These are phyloP conservation scores for Agastache rugosa DNA, from an alignment of 257 asterid species.

Conservation along the genomic window DNA sequence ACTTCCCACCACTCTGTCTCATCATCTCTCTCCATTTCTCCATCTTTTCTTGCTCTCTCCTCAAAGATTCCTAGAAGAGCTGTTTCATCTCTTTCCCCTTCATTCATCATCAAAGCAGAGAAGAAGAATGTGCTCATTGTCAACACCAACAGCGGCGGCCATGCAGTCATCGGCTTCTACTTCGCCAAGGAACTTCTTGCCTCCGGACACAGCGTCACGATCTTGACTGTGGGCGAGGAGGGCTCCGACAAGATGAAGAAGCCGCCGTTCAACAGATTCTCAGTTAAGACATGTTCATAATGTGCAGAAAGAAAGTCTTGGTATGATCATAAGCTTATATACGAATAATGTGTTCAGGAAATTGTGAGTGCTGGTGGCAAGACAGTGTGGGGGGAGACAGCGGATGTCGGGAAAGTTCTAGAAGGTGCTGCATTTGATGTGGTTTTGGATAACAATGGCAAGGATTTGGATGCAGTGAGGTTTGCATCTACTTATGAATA, in stretches of 20 bases:
- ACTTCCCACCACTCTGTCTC: slow-evolving; percentile 48
- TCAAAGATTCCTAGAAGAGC: slow-evolving; percentile 39
- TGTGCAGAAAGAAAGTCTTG: neutral
- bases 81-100: slow-evolving; percentile 28
- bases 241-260: slow-evolving; percentile 97
- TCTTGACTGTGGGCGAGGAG: slow-evolving; percentile 89
- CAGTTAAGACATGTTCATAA: slow-evolving; percentile 50
- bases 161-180: slow-evolving; percentile 91
- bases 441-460: slow-evolving; percentile 97
- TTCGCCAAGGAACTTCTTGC: slow-evolving; percentile 87
- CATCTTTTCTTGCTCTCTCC: slow-evolving; percentile 46
- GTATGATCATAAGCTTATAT: neutral
- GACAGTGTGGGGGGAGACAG: slow-evolving; percentile 91
- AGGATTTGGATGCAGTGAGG: slow-evolving; percentile 89
- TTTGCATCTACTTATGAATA: slow-evolving; percentile 29
- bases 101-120: slow-evolving; percentile 68
- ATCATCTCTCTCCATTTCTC: slow-evolving; percentile 64
- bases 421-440: slow-evolving; percentile 78
- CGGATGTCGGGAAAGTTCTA: slow-evolving; percentile 72
- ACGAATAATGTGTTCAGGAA: slow-evolving; percentile 59
- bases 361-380: slow-evolving; percentile 80
- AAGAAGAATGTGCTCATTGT: slow-evolving; percentile 85
- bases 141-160: slow-evolving; percentile 91
- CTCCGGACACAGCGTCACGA: slow-evolving; percentile 76
- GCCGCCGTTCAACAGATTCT: slow-evolving; percentile 92